phyloP scores from a whole-genome alignment of 2,329 filamentous ascomycete genomes.

The Colletotrichum somersetense region DNA sequence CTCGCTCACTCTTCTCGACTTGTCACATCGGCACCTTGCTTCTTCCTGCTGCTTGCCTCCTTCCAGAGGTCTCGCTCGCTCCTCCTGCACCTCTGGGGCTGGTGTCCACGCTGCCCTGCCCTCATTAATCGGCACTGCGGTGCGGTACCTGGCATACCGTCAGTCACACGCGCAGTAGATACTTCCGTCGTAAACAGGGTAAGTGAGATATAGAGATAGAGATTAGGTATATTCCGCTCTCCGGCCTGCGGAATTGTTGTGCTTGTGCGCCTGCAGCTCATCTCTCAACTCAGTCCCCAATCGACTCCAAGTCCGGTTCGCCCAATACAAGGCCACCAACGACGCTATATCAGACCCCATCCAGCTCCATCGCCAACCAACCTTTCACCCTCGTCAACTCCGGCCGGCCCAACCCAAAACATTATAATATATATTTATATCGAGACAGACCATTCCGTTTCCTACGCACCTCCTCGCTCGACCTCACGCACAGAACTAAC shows the following conservation, averaged over 20 bases:
- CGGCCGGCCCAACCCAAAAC: slow-evolving; percentile 15
- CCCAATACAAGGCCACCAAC: slow-evolving; percentile 11
- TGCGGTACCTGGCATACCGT: not conserved
- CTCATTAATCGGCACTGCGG: not conserved
- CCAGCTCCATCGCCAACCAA: not conserved
- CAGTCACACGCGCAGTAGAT: too few relatives aligned
- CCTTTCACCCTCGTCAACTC: not conserved
- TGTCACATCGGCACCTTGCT: slow-evolving; percentile 39
- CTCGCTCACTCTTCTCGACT: slow-evolving; percentile 23
- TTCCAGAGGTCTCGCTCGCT: not conserved
- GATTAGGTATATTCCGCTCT: not conserved
- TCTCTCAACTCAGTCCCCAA: slow-evolving; percentile 13
- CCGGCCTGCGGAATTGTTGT: slow-evolving; percentile 19
- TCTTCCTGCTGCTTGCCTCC: slow-evolving; percentile 30
- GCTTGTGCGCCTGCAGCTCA: slow-evolving; percentile 37
- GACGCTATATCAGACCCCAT: slow-evolving; percentile 11
- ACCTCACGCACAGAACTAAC: too few relatives aligned
- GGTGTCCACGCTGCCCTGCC: slow-evolving; percentile 10
- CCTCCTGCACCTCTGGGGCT: slow-evolving; percentile 3
- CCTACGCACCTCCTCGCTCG: too few relatives aligned
- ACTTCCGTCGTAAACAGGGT: too few relatives aligned
- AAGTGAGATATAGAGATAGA: not conserved
- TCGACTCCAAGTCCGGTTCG: slow-evolving; percentile 1
- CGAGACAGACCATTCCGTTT: slow-evolving; percentile 41
- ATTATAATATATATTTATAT: slow-evolving; percentile 38